Base-by-base conservation (phyloP, 164 flowering plant species). In the Kalanchoe fedtschenkoi region DNA sequence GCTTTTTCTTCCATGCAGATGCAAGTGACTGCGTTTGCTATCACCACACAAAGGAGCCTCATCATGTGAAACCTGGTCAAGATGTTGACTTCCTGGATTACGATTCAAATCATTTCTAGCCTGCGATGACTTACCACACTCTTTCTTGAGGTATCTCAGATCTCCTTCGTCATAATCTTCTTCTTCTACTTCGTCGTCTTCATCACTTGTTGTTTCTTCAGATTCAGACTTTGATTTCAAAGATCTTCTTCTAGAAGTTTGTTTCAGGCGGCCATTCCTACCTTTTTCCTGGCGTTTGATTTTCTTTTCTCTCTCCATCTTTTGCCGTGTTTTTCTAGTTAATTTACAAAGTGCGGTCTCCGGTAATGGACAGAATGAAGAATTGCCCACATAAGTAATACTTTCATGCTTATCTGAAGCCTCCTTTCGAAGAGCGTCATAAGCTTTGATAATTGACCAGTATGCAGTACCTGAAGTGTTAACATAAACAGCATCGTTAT, bases 361-460 rank as follows among this genome's bases (percentile, higher is more conserved):
- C 3, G 96, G 60, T 68, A 93, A 69, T 8, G 82, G 82, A 42
- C 73, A 65, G 70, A 87, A 74, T 11, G 75, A 41, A 65, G 81
- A 67, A 14, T 69, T 78, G 6, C 53, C 76, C 34, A 33, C 56
- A 17, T 69, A 66, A 60, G 69, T 72, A 17, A 44, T 43, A 44
- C 64, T 74, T 30, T 42, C 66, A 22, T 65, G 70, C 35, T 76
- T 73, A 28, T 77, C 86, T 37, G 69, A 81, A 33, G 74, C 62
- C 68, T 86, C 87, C 76, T 84, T 82, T 57, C 75, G 78, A 62
- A 84, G 74, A 35, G 86, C 89, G 66, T 82, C 86, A 78, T 86
- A 84, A 22, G 92, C 92, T 72, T 84, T 84, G 39, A 80, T 72
- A 61, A 84, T 80, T 5, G 93, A 84, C 89, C 93, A 87, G 56